These are phyloP conservation scores for Leptodermis oblonga DNA, from an alignment of 257 asterid genomes.

Conservation along the genomic window DNA sequence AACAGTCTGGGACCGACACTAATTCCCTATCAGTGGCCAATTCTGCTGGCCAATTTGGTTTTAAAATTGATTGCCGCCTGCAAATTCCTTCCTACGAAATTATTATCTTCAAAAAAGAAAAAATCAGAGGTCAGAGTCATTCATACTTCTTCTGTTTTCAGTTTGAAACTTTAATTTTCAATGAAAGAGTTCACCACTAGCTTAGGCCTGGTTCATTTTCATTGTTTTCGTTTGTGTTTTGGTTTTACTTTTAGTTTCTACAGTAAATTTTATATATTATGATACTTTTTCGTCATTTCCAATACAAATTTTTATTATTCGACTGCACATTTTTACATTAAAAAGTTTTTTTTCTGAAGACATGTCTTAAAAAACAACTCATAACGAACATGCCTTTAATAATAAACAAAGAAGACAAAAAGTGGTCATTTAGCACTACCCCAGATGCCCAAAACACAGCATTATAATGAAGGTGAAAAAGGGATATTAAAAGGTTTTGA, in stretches of 20 bases:
- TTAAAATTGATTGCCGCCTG: background rate
- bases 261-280: no score
- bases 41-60: background rate
- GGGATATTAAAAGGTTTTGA: background rate
- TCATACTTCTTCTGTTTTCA: background rate
- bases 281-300: no score
- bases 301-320: no score
- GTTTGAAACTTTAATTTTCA: background rate
- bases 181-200: background rate
- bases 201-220: no score
- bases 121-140: background rate
- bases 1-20: background rate
- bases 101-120: no score
- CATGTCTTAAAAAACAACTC: no score
- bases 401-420: conserved; percentile 2
- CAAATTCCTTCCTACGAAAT: background rate
- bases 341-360: no score
- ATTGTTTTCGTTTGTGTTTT: no score
- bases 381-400: no score
- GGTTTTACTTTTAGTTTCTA: no score
- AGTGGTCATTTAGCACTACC: conserved; percentile 12
- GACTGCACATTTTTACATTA: no score
- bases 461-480: background rate
- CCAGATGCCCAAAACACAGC: conserved; percentile 7
- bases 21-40: background rate